Evolutionary conservation across 768 basidiomycete species (phyloP).

Genomic region (Russula dissimulans): DNA sequence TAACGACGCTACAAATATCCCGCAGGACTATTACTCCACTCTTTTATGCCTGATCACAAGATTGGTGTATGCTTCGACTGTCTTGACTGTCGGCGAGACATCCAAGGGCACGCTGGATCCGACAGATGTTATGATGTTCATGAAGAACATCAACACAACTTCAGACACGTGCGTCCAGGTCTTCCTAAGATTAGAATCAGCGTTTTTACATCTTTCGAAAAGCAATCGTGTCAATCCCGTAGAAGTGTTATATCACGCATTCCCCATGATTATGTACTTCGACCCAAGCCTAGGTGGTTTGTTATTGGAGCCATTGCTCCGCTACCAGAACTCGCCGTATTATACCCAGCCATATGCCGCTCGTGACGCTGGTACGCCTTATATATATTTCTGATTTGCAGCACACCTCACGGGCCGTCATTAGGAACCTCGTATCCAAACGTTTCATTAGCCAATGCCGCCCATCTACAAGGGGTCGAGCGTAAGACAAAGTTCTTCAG

Average conservation of each 20-base stretch:
- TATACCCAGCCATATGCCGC: constrained; percentile 6
- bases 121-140: constrained; percentile 20
- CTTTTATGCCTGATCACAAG: constrained; percentile 7
- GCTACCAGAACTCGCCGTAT: background rate
- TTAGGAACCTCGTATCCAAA: constrained; percentile 7
- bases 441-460: background rate
- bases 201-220: background rate
- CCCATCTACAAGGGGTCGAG: constrained; percentile 14
- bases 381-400: background rate
- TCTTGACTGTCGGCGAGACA: constrained; percentile 8
- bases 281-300: constrained; percentile 6
- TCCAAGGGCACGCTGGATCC: background rate
- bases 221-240: constrained; percentile 14
- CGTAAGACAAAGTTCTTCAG: background rate
- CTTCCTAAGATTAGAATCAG: background rate
- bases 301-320: constrained; percentile 15
- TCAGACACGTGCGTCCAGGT: background rate
- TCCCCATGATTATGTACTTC: constrained; percentile 16
- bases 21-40: background rate
- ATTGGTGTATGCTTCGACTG: constrained; percentile 9
- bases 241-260: constrained; percentile 10
- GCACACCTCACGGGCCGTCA: background rate
- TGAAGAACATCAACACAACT: constrained; percentile 6
- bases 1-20: background rate
- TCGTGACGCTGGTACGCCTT: constrained; percentile 9